Evolutionary conservation across 805 yeast species (phyloP).

Genomic region (Kodamaea neixiangensis): DNA sequence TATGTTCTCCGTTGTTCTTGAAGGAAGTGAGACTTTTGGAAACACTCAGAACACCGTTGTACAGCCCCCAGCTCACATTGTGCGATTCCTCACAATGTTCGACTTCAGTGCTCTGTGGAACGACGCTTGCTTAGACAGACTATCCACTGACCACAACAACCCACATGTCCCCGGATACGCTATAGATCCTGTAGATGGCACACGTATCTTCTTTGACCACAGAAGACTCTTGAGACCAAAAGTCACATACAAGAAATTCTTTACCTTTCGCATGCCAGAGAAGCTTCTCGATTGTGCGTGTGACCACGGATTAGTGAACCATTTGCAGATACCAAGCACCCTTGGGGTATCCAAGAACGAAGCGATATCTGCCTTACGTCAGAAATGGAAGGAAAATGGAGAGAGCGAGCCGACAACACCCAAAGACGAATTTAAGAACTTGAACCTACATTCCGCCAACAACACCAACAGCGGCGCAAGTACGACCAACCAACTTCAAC

Average conservation of each 20-base stretch:
- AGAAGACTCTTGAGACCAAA: slow-evolving; percentile 31
- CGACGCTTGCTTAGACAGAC: slow-evolving; percentile 33
- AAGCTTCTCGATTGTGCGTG: slow-evolving; percentile 38
- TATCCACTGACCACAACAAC: slow-evolving; percentile 30
- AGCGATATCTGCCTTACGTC: slow-evolving; percentile 26
- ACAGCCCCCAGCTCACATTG: slow-evolving; percentile 22
- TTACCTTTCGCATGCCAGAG: slow-evolving; percentile 41
- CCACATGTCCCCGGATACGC: slow-evolving; percentile 26
- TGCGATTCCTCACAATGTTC: slow-evolving; percentile 39
- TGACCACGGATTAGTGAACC: slow-evolving; percentile 37
- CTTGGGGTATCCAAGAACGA: slow-evolving; percentile 36
- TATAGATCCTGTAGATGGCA: slow-evolving; percentile 37
- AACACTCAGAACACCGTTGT: slow-evolving; percentile 19
- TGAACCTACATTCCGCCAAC: neutral
- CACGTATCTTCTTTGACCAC: slow-evolving; percentile 25
- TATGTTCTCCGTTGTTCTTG: slow-evolving; percentile 40
- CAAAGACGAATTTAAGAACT: slow-evolving; percentile 10
- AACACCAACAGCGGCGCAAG: slow-evolving; percentile 6
- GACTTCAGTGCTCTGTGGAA: slow-evolving; percentile 46
- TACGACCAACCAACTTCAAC: too few relatives aligned
- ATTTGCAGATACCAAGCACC: slow-evolving; percentile 39
- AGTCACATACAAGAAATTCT: slow-evolving; percentile 40
- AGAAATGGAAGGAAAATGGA: slow-evolving; percentile 20
- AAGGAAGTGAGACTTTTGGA: slow-evolving; percentile 31
- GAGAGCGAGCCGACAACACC: slow-evolving; percentile 13